A percentile compares a stretch with the other conserved stretches of the same genome.
These are phyloP conservation scores for Raffaelea albimanens DNA, from an alignment of 2,329 filamentous ascomycete species.

Conservation along the genomic window DNA sequence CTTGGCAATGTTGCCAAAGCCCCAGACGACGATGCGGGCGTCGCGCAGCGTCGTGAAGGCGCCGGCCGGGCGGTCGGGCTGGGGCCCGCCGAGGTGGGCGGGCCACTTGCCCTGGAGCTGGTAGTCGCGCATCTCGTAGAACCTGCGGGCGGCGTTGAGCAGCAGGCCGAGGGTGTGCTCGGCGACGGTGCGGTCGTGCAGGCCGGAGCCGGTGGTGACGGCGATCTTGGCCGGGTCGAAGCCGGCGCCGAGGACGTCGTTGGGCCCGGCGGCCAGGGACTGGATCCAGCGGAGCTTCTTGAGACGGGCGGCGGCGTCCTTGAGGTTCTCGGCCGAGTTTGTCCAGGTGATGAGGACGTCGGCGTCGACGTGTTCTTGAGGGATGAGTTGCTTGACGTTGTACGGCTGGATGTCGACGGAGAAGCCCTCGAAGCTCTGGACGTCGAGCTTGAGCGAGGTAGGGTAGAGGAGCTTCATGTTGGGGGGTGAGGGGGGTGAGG, in stretches of 20 bases:
- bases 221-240: conserved; percentile 27
- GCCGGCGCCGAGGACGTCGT: conserved; percentile 37
- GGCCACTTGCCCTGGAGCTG: conserved; percentile 35
- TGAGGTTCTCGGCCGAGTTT: conserved; percentile 32
- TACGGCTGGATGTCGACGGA: conserved; percentile 17
- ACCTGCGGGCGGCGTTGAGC: conserved; percentile 26
- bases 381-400: conserved; percentile 31
- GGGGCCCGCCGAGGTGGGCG: conserved; percentile 33
- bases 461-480: conserved; percentile 18
- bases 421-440: conserved; percentile 14
- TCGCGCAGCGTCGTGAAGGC: conserved; percentile 34
- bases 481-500: neutral
- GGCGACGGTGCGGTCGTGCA: conserved; percentile 38
- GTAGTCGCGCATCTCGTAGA: conserved; percentile 35
- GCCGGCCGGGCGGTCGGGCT: conserved; percentile 22
- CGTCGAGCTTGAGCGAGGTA: conserved; percentile 16
- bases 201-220: conserved; percentile 34
- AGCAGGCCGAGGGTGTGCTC: conserved; percentile 36
- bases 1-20: conserved; percentile 40
- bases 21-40: conserved; percentile 35
- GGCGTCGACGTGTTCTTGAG: conserved; percentile 33
- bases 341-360: conserved; percentile 36
- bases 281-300: conserved; percentile 38
- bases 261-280: conserved; percentile 38
- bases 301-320: conserved; percentile 31